These are phyloP conservation scores for Debaryomycetaceae sp. DNA, from an alignment of 1,139 yeast genomes.

Conservation along the genomic window DNA sequence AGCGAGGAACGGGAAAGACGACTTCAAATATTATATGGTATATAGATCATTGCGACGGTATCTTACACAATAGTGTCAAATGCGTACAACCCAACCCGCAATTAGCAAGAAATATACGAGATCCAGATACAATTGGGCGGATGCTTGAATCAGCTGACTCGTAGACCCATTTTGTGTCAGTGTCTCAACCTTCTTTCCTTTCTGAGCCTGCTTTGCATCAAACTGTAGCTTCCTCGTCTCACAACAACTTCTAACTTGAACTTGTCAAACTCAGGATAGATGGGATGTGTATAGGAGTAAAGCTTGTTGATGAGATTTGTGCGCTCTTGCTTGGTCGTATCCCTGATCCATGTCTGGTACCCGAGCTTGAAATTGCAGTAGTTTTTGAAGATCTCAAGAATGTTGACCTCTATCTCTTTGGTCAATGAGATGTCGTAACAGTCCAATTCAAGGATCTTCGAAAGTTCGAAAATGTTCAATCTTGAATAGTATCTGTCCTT, in stretches of 20 bases:
- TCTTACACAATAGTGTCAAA: no score
- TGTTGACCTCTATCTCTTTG: constrained; percentile 46
- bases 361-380: constrained; percentile 70
- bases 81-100: no score
- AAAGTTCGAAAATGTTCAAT: constrained; percentile 26
- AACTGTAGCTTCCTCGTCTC: constrained; percentile 72
- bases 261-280: constrained; percentile 48
- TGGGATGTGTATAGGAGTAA: constrained; percentile 39
- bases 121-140: no score
- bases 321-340: constrained; percentile 56
- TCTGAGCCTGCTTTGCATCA: constrained; percentile 77
- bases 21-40: no score
- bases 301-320: constrained; percentile 47
- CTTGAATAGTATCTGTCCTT: constrained; percentile 23
- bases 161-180: neutral
- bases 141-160: no score
- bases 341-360: constrained; percentile 77
- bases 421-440: constrained; percentile 22
- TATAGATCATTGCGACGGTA: no score
- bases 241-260: constrained; percentile 64
- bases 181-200: constrained; percentile 48
- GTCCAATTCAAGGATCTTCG: constrained; percentile 22
- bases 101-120: no score
- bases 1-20: no score
- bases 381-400: constrained; percentile 53